These are phyloP conservation scores for Cenchrus fungigraminus DNA, from an alignment of 176 grass and related monocot genomes.

Conservation along the genomic window DNA sequence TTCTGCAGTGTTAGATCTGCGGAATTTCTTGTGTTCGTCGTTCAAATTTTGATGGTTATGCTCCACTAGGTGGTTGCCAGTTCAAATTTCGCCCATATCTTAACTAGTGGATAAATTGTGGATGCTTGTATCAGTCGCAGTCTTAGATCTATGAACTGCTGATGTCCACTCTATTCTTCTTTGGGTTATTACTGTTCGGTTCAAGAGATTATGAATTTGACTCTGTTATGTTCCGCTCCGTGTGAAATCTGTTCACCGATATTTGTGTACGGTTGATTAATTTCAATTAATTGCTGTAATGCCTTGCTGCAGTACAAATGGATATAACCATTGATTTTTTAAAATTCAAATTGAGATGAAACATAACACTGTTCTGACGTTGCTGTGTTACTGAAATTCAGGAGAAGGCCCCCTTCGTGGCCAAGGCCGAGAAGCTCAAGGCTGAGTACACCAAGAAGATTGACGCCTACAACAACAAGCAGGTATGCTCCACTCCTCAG, in stretches of 20 bases:
- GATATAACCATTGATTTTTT: not conserved
- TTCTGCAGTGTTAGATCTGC: not conserved
- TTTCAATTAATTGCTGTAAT: not conserved
- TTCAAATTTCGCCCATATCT: not conserved
- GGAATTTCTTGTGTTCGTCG: not conserved
- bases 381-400: conserved; percentile 2
- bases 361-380: not conserved
- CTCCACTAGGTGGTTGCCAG: not conserved
- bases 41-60: not conserved
- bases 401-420: conserved; percentile 76
- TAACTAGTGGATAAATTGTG: not conserved
- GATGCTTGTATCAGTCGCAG: not conserved
- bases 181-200: not conserved
- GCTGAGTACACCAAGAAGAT: conserved; percentile 81
- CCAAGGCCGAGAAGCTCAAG: conserved; percentile 92
- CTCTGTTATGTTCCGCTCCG: not conserved
- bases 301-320: not conserved
- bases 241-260: not conserved
- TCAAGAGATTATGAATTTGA: not conserved
- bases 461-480: conserved; percentile 71
- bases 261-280: no score
- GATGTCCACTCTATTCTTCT: not conserved
- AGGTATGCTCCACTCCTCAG: conserved; percentile 13
- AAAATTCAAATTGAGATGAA: not conserved
- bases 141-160: not conserved